Evolutionary conservation across 768 basidiomycete species (phyloP).

Genomic region (Pleurotus citrinopileatus): DNA sequence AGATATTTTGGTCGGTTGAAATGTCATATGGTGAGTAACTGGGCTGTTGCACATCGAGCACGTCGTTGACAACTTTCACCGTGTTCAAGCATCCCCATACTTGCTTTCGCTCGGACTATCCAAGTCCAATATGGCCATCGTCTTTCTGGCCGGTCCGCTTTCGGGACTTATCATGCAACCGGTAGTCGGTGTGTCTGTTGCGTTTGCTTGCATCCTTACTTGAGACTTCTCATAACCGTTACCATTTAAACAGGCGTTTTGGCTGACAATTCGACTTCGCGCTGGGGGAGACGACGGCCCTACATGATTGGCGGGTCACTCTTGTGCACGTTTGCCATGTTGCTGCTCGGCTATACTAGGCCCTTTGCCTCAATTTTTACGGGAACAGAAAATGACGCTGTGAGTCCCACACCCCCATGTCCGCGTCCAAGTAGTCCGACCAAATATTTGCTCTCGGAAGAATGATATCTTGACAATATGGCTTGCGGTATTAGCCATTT

Average conservation of each 20-base stretch:
- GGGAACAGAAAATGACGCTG: constrained; percentile 25
- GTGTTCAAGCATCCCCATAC: constrained; percentile 87
- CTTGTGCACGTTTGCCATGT: constrained; percentile 67
- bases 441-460: constrained; percentile 25
- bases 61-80: background rate
- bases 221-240: background rate
- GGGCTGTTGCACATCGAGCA: constrained; percentile 5
- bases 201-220: background rate
- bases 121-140: constrained; percentile 84
- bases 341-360: constrained; percentile 81
- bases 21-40: constrained; percentile 75
- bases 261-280: constrained; percentile 81
- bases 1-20: constrained; percentile 91
- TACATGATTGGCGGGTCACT: constrained; percentile 75
- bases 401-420: constrained; percentile 16
- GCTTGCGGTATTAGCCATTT: constrained; percentile 62
- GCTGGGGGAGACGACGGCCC: constrained; percentile 82
- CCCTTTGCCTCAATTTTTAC: constrained; percentile 56
- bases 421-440: background rate
- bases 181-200: constrained; percentile 58
- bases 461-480: constrained; percentile 68
- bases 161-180: constrained; percentile 92
- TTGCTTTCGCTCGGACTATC: constrained; percentile 84
- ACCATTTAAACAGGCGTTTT: constrained; percentile 42
- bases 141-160: constrained; percentile 90